Evolutionary conservation across 495 filamentous ascomycete species (phyloP).

Genomic region (Podospora fimiseda): DNA sequence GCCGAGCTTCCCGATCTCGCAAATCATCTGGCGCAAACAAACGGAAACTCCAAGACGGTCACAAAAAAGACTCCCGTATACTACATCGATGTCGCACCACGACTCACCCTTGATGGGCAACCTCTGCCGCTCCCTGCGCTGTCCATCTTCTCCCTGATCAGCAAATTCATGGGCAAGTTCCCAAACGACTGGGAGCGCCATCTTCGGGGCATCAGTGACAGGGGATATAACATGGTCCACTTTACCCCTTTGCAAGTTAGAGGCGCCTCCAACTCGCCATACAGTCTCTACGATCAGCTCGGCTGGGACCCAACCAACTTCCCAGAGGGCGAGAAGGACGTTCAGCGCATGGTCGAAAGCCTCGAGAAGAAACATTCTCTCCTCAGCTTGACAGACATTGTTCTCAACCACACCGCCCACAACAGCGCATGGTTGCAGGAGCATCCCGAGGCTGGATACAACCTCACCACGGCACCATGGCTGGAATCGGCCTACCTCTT

Average conservation of each 20-base stretch:
- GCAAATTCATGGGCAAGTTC: slow-evolving; percentile 94
- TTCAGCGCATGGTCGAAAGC: slow-evolving; percentile 65
- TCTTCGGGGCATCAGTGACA: slow-evolving; percentile 73
- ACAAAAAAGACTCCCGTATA: slow-evolving; percentile 64
- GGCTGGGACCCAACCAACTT: slow-evolving; percentile 78
- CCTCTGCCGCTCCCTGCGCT: slow-evolving; percentile 76
- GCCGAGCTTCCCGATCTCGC: slow-evolving; percentile 76
- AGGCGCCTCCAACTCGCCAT: slow-evolving; percentile 89
- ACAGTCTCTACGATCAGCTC: slow-evolving; percentile 91
- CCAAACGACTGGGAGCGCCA: slow-evolving; percentile 85
- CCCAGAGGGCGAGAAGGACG: slow-evolving; percentile 79
- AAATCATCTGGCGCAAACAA: slow-evolving; percentile 41
- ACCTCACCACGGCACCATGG: slow-evolving; percentile 87
- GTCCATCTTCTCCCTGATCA: slow-evolving; percentile 89
- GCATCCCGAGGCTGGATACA: slow-evolving; percentile 95
- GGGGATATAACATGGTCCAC: slow-evolving; percentile 98
- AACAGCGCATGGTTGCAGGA: slow-evolving; percentile 92
- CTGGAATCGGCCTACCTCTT: slow-evolving; percentile 81
- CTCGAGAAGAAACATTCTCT: slow-evolving; percentile 83
- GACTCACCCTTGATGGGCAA: slow-evolving; percentile 62
- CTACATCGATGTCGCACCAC: slow-evolving; percentile 90
- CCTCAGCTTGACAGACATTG: slow-evolving; percentile 89
- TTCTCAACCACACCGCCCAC: slow-evolving; percentile 96
- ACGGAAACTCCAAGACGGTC: slow-evolving; percentile 24
- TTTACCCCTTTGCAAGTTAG: slow-evolving; percentile 91